Conservation (phyloP, 78 protist species). For the Neovahlkampfia damariscottae region DNA sequence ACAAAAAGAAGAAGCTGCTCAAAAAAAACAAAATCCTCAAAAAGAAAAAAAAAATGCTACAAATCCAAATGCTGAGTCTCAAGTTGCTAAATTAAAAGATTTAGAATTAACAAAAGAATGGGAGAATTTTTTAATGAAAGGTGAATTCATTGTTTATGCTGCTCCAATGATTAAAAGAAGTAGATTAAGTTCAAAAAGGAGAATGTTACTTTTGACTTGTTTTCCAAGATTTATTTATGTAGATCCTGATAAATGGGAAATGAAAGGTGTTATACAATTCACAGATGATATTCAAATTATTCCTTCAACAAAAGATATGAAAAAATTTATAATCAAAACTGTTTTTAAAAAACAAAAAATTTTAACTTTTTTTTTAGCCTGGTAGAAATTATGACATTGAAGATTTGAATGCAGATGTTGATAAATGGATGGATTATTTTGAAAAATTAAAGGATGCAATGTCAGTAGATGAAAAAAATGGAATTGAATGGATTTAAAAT, state of each 20-base stretch:
- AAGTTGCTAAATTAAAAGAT: constrained; percentile 1
- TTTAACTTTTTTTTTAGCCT: too few species aligned
- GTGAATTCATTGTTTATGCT: constrained; percentile 41
- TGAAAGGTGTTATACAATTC: constrained; percentile 14
- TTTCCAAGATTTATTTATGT: constrained; percentile 52
- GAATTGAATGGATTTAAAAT: too few species aligned
- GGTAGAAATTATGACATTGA: constrained; percentile 5
- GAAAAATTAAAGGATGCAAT: not conserved
- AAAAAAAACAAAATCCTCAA: too few species aligned
- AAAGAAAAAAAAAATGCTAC: constrained; percentile 12
- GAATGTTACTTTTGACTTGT: constrained; percentile 47
- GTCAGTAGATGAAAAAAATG: too few species aligned
- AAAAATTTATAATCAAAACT: not conserved
- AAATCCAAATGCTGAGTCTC: not conserved
- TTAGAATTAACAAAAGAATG: constrained; percentile 13
- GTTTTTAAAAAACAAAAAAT: too few species aligned
- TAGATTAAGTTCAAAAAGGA: constrained; percentile 30
- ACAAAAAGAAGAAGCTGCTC: constrained; percentile 5
- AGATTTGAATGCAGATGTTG: not conserved
- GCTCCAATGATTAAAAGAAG: constrained; percentile 26
- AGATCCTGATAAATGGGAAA: constrained; percentile 23
- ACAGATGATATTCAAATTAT: not conserved
- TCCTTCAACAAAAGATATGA: not conserved
- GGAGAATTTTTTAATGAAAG: constrained; percentile 18
- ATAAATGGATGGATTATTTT: not conserved